These are phyloP conservation scores for Aspergillus sp. DNA, from an alignment of 2,329 filamentous ascomycete species.

Conservation along the genomic window DNA sequence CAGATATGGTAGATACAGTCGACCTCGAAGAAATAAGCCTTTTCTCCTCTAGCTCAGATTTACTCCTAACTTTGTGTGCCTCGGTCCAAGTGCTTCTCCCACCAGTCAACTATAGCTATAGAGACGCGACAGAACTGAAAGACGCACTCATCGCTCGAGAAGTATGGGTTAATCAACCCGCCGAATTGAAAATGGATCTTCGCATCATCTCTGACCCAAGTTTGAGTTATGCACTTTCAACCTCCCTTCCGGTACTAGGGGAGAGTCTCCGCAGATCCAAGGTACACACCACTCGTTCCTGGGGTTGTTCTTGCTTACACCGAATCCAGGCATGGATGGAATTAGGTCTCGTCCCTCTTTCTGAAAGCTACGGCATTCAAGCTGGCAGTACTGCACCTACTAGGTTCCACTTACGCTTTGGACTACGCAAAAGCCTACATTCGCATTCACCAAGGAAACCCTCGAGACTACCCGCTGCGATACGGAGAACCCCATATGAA, in stretches of 20 bases:
- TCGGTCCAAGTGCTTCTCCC: slow-evolving; percentile 15
- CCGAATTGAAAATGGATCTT: slow-evolving; percentile 27
- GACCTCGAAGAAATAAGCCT: slow-evolving; percentile 20
- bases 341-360: slow-evolving; percentile 23
- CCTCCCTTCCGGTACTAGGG: slow-evolving; percentile 17
- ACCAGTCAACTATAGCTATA: background rate
- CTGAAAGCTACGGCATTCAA: slow-evolving; percentile 16
- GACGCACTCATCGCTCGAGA: slow-evolving; percentile 7
- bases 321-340: slow-evolving; percentile 29
- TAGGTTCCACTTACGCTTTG: slow-evolving; percentile 18
- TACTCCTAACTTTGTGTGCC: slow-evolving; percentile 20
- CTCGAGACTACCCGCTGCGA: background rate
- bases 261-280: slow-evolving; percentile 23
- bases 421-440: slow-evolving; percentile 15
- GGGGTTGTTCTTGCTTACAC: background rate
- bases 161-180: slow-evolving; percentile 29
- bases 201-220: slow-evolving; percentile 13
- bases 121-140: background rate
- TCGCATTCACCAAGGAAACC: background rate
- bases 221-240: background rate
- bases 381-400: slow-evolving; percentile 1
- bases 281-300: slow-evolving; percentile 12
- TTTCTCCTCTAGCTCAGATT: slow-evolving; percentile 7
- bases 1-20: slow-evolving; percentile 19
- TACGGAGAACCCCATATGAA: background rate